These are phyloP conservation scores for Sungouiella blattae DNA, from an alignment of 805 yeast genomes.

Conservation along the genomic window DNA sequence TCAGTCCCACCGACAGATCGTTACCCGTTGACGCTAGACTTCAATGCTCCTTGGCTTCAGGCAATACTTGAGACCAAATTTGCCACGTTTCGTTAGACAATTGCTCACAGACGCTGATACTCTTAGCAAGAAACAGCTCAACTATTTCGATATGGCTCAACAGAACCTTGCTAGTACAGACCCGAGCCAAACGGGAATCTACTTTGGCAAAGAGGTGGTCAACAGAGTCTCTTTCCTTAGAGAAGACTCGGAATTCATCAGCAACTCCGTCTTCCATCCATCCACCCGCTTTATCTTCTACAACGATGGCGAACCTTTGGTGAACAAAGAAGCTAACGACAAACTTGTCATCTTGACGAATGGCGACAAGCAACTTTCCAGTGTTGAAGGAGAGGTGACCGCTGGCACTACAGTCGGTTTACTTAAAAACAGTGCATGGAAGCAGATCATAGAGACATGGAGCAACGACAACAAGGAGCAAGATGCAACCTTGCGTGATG, in stretches of 20 bases:
- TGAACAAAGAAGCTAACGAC: slow-evolving; percentile 23
- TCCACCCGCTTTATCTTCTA: slow-evolving; percentile 49
- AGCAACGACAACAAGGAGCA: slow-evolving; percentile 29
- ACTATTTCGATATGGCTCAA: slow-evolving; percentile 13
- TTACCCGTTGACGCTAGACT: too few species aligned
- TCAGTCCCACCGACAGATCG: too few species aligned
- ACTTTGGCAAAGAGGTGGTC: slow-evolving; percentile 50
- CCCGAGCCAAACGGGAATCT: too few species aligned
- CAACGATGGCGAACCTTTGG: slow-evolving; percentile 28
- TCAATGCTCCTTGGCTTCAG: too few species aligned
- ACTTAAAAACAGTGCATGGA: slow-evolving; percentile 11
- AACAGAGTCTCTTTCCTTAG: slow-evolving; percentile 66
- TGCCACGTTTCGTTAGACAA: too few species aligned
- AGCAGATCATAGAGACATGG: slow-evolving; percentile 18
- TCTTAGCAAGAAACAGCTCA: slow-evolving; percentile 1
- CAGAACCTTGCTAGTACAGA: too few species aligned
- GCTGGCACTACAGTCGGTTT: slow-evolving; percentile 22
- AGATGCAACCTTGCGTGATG: slow-evolving; percentile 38
- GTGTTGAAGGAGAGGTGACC: slow-evolving; percentile 11
- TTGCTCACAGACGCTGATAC: too few species aligned
- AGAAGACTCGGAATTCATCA: slow-evolving; percentile 50
- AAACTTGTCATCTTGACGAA: slow-evolving; percentile 34
- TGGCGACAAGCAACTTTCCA: slow-evolving; percentile 29
- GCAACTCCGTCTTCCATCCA: slow-evolving; percentile 41
- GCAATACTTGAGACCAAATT: too few species aligned